phyloP scores from a whole-genome alignment of 2,329 filamentous ascomycete species.

The Diaporthe ampelina region DNA sequence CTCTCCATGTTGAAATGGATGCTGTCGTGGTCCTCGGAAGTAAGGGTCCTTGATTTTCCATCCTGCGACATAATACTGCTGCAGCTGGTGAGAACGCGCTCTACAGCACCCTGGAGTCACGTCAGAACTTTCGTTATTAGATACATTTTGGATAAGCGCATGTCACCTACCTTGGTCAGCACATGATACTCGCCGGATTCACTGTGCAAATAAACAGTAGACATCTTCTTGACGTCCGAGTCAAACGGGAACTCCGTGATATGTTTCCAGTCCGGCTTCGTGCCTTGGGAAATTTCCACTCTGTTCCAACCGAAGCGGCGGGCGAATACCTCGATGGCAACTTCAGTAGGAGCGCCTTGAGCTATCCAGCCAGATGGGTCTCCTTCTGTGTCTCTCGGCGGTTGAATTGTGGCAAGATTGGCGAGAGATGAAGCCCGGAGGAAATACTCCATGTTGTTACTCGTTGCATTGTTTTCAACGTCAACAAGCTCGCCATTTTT shows the following conservation, averaged over 20 bases:
- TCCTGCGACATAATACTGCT: neutral
- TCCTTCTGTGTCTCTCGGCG: too few relatives aligned
- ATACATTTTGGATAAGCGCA: too few relatives aligned
- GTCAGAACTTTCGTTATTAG: too few relatives aligned
- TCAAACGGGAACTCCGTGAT: slow-evolving; percentile 75
- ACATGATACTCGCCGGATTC: slow-evolving; percentile 18
- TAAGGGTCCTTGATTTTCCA: slow-evolving; percentile 37
- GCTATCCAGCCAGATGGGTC: too few relatives aligned
- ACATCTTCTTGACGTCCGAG: slow-evolving; percentile 76
- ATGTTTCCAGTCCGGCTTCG: slow-evolving; percentile 60
- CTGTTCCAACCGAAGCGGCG: slow-evolving; percentile 72
- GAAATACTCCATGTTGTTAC: too few relatives aligned
- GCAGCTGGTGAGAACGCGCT: slow-evolving; percentile 74
- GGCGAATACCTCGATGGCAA: slow-evolving; percentile 77
- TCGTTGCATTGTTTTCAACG: too few relatives aligned
- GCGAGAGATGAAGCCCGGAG: slow-evolving; percentile 58
- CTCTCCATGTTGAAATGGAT: slow-evolving; percentile 69
- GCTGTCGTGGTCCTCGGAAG: neutral
- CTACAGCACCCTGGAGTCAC: slow-evolving; percentile 69
- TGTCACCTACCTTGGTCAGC: slow-evolving; percentile 47
- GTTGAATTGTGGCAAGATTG: slow-evolving; percentile 61
- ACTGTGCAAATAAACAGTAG: slow-evolving; percentile 48
- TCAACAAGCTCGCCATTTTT: too few relatives aligned
- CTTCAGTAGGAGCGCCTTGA: slow-evolving; percentile 73
- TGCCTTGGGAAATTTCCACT: slow-evolving; percentile 57